Evolutionary conservation across 768 basidiomycete species (phyloP), one percentile per base, ranked within the genome.

Genomic region (Rhizopogon salebrosus): DNA sequence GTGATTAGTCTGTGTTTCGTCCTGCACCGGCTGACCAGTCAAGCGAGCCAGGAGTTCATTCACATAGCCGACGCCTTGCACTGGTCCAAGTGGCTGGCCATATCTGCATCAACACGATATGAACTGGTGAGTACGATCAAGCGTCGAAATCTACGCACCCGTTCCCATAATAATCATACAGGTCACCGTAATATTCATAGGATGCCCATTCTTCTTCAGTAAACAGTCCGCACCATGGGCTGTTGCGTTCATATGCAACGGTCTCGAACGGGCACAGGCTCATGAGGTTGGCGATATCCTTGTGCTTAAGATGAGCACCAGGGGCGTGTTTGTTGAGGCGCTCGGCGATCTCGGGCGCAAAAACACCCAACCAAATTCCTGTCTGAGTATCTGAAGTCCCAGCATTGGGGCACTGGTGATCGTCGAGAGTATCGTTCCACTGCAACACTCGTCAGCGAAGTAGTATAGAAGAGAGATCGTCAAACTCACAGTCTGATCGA

Each of bases 1-100:
- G 9, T 67, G 68, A 67, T 93, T 93, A 2, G 87, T 89, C 59
- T 87, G 85, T 0, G 89, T 92, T 56, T 76, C 62, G 66, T 92
- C 89, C 37, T 64, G 64, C 26, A 90, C 86, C 1, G 82, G 79
- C 14, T 64, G 64, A 14, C 74, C 74, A 0, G 85, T 88, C 41
- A 93, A 75, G 8, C 92, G 80, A 1, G 90, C 88, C 22, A 94
- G 70, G 20, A 95, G 80, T 69, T 93, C 92, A 65, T 92, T 92
- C 62, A 89, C 73, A 66, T 88, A 94, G 3, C 92, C 92, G 2
- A 92, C 85, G 26, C 89, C 89, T 64, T 89, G 88, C 6, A 90
- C 82, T 2, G 69, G 82, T 0, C 89, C 88, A 0, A 89, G 74
- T 1, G 63, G 60, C 52, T 82, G 79, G 10, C 88, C 89, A 52